phyloP scores from a whole-genome alignment of 208 protist genomes.

The Tritrichomonas foetus region DNA sequence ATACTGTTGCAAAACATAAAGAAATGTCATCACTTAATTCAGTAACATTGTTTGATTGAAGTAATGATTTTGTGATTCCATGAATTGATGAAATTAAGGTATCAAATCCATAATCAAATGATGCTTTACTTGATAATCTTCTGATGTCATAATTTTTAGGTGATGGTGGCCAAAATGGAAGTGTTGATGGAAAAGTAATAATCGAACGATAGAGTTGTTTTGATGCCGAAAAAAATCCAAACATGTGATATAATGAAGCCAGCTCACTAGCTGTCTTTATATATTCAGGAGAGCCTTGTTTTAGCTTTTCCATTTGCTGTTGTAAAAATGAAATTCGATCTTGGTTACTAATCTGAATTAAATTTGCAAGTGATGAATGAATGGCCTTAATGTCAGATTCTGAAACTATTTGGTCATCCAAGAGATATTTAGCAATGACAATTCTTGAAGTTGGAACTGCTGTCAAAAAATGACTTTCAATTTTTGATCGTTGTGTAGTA shows the following conservation, averaged over 20 bases:
- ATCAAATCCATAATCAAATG: background rate
- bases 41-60: background rate
- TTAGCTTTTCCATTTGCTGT: background rate
- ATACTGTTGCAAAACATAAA: background rate
- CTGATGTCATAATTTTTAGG: background rate
- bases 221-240: background rate
- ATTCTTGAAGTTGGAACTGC: background rate
- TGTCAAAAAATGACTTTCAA: background rate
- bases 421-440: background rate
- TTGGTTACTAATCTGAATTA: background rate
- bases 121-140: background rate
- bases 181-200: background rate
- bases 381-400: background rate
- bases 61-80: background rate
- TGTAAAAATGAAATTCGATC: background rate
- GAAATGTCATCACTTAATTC: background rate
- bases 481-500: background rate
- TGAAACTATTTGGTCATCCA: background rate
- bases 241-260: background rate
- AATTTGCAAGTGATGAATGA: background rate
- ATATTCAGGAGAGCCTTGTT: background rate
- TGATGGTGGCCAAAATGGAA: background rate
- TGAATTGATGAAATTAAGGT: background rate
- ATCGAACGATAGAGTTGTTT: background rate
- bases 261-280: background rate